Conservation (phyloP, 192 early-diverging fungal genomes). For the Coemansia furcata region DNA sequence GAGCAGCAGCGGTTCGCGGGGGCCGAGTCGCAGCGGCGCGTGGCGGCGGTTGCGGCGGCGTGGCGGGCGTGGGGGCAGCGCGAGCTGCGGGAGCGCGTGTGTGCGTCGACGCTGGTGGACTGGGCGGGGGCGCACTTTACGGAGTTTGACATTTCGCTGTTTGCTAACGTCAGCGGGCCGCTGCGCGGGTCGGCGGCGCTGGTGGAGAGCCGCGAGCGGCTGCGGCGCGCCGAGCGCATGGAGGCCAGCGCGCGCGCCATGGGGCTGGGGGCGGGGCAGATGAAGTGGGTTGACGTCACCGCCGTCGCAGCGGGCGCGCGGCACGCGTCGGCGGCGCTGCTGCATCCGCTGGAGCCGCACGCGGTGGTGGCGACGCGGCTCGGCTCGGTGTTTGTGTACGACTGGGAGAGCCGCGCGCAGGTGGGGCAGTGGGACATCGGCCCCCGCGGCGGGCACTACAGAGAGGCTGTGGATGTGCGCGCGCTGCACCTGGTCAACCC, state of each 20-base stretch:
- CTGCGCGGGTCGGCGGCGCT: conserved; percentile 42
- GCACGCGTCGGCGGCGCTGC: conserved; percentile 37
- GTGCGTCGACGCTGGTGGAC: conserved; percentile 43
- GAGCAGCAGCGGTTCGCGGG: neutral
- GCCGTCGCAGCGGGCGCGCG: conserved; percentile 14
- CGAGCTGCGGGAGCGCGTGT: conserved; percentile 40
- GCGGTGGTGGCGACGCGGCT: conserved; percentile 72
- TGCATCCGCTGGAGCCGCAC: conserved; percentile 88
- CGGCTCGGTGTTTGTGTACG: conserved; percentile 54
- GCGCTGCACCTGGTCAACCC: conserved; percentile 89
- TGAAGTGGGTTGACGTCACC: conserved; percentile 43
- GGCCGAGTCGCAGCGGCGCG: neutral
- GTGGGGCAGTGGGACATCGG: conserved; percentile 33
- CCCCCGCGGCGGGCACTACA: neutral
- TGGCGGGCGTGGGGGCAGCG: conserved; percentile 44
- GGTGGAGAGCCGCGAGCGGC: conserved; percentile 44
- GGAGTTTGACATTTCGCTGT: conserved; percentile 51
- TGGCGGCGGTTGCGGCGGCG: conserved; percentile 25
- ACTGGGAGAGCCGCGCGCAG: conserved; percentile 48
- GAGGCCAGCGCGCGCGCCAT: conserved; percentile 25
- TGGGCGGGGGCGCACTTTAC: conserved; percentile 52
- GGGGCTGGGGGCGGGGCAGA: conserved; percentile 16
- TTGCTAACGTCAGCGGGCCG: conserved; percentile 45
- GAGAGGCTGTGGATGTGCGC: conserved; percentile 53
- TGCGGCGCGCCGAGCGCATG: conserved; percentile 30